Conservation (phyloP, 768 basidiomycete species). For the Hypholoma sublateritium region DNA sequence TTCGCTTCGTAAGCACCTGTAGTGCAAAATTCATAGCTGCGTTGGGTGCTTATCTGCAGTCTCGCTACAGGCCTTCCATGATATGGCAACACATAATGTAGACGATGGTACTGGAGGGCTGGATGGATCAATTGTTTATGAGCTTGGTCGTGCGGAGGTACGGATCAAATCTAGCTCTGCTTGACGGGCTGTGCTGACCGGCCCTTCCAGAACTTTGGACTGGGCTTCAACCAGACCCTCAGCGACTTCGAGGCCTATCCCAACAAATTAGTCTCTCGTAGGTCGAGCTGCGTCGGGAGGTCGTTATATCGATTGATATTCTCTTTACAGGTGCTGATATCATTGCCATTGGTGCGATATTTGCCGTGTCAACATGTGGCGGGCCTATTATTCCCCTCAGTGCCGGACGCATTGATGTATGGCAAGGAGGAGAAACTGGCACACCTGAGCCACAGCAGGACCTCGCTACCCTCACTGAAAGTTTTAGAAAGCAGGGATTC, state of each 20-base stretch:
- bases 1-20: slow-evolving; percentile 28
- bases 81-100: slow-evolving; percentile 46
- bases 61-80: slow-evolving; percentile 44
- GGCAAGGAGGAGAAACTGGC: slow-evolving; percentile 24
- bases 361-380: slow-evolving; percentile 48
- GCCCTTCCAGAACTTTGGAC: slow-evolving; percentile 41
- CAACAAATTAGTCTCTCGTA: slow-evolving; percentile 45
- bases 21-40: no score
- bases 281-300: slow-evolving; percentile 47
- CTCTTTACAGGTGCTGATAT: slow-evolving; percentile 45
- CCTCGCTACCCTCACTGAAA: slow-evolving; percentile 35
- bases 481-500: slow-evolving; percentile 45
- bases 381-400: slow-evolving; percentile 67
- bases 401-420: slow-evolving; percentile 47
- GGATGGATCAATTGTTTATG: slow-evolving; percentile 50
- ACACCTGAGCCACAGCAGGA: slow-evolving; percentile 45
- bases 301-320: not conserved
- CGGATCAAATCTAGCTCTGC: slow-evolving; percentile 8
- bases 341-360: slow-evolving; percentile 53
- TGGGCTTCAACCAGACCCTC: slow-evolving; percentile 43
- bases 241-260: slow-evolving; percentile 41
- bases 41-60: not conserved
- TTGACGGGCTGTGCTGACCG: not conserved
- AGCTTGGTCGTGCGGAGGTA: slow-evolving; percentile 42
- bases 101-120: slow-evolving; percentile 49